Conservation (phyloP, 768 basidiomycete genomes). For the Kwoniella dendrophila region DNA sequence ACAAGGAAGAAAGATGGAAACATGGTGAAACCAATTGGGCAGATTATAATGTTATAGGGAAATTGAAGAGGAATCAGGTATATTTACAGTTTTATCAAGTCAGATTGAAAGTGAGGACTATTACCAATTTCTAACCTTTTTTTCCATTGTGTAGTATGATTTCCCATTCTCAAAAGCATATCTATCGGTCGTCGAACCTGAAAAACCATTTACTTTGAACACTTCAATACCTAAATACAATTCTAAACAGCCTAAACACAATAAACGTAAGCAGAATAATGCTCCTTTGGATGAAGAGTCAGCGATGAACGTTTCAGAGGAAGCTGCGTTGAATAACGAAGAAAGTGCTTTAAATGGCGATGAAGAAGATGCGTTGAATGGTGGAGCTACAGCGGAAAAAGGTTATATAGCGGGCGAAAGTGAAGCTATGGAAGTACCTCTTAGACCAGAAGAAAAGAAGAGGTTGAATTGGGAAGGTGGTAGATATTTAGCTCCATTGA, state of each 20-base stretch:
- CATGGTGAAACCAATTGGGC: conserved; percentile 71
- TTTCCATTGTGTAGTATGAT: conserved; percentile 30
- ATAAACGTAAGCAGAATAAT: conserved; percentile 7
- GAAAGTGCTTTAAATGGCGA: conserved; percentile 14
- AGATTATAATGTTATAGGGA: conserved; percentile 63
- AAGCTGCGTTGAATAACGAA: conserved; percentile 9
- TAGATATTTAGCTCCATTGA: conserved; percentile 81
- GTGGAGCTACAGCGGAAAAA: conserved; percentile 28
- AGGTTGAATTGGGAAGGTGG: conserved; percentile 81
- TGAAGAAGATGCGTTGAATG: conserved; percentile 2
- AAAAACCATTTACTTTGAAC: conserved; percentile 37
- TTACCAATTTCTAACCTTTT: background rate
- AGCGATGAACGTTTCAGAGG: conserved; percentile 24
- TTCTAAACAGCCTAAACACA: conserved; percentile 9
- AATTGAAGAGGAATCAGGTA: conserved; percentile 72
- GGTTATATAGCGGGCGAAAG: conserved; percentile 36
- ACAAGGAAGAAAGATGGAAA: conserved; percentile 52
- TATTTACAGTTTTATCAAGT: conserved; percentile 18
- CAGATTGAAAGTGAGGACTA: too few species aligned
- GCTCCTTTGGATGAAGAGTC: conserved; percentile 37
- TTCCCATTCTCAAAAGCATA: conserved; percentile 39
- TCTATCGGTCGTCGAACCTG: conserved; percentile 40
- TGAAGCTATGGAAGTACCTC: conserved; percentile 63
- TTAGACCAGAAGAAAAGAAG: conserved; percentile 79
- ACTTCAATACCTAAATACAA: conserved; percentile 8